These are phyloP conservation scores for Leptodermis oblonga DNA, from an alignment of 257 asterid species.

Conservation along the genomic window DNA sequence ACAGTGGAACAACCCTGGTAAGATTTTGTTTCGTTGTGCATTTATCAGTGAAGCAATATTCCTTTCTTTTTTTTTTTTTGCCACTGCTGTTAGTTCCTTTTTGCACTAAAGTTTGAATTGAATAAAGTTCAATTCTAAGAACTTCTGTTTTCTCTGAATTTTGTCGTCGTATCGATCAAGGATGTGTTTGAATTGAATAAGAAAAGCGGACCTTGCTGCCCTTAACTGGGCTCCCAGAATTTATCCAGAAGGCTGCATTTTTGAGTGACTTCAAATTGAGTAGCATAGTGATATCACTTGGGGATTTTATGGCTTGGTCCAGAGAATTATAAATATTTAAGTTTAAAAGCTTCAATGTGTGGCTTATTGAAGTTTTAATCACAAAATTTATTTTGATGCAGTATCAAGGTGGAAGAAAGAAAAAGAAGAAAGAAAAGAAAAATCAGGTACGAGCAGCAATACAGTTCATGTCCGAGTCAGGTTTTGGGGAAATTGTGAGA, in stretches of 20 bases:
- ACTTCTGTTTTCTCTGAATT: neutral
- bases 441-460: too few relatives aligned
- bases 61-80: too few relatives aligned
- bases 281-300: too few relatives aligned
- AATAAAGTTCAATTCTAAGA: neutral
- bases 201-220: neutral
- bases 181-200: neutral
- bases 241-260: neutral
- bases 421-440: too few relatives aligned
- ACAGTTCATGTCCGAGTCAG: too few relatives aligned
- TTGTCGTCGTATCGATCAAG: too few relatives aligned
- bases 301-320: neutral
- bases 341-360: neutral
- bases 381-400: too few relatives aligned
- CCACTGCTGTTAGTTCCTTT: neutral
- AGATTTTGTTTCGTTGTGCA: too few relatives aligned
- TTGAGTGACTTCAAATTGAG: too few relatives aligned
- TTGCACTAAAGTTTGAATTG: constrained; percentile 3
- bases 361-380: neutral
- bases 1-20: too few relatives aligned
- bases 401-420: constrained; percentile 24
- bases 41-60: too few relatives aligned
- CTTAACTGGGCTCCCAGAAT: neutral
- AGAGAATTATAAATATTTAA: neutral
- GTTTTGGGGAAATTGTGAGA: too few relatives aligned